Base-by-base conservation (phyloP, 2,329 filamentous ascomycete genomes). In the Fusarium sp. region DNA sequence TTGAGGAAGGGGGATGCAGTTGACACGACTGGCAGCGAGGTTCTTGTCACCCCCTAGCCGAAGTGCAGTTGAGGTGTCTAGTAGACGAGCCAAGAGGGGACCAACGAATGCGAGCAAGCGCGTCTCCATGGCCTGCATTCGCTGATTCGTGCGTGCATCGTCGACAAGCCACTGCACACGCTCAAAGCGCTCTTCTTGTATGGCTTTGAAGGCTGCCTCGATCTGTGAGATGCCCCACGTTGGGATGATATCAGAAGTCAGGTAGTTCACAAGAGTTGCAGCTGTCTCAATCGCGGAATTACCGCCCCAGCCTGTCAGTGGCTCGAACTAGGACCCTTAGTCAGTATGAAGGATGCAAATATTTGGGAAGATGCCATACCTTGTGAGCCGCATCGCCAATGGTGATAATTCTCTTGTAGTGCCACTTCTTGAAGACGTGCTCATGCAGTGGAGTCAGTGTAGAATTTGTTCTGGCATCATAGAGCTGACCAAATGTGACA, bases 331-430 rank as follows among this genome's bases (percentile, higher is more conserved):
- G 0, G 1, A 28, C 3, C 1, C 1, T 2, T 1, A 6, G 3
- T 61, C 12, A 60, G 39, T 2, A 7, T 8, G 10, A 11, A 28
- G 10, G 26, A 1, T 5, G 1, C 2, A 6, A 1, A 11, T 6
- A 15, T 1, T 6, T 2, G 12, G 3, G 2, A 7, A 11, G 3
- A 3, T 7, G 4, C 3, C 0, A 6, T 60, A 60, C 62, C 34
- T 65, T 65, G 9, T 65, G 62, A 7, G 61, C 54, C 0, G 62
- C 61, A 23, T 65, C 61, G 0, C 62, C 62, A 3, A 65, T 44
- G 0, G 44, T 61, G 0, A 65, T 49, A 0, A 51, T 61, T 0
- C 61, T 55, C 9, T 49, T 48, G 1, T 46, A 65, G 5, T 65
- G 23, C 62, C 62, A 65, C 14, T 23, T 54, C 1, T 59, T 12